These are phyloP conservation scores for Penstemon eatonii DNA, from an alignment of 257 asterid species.

Conservation along the genomic window DNA sequence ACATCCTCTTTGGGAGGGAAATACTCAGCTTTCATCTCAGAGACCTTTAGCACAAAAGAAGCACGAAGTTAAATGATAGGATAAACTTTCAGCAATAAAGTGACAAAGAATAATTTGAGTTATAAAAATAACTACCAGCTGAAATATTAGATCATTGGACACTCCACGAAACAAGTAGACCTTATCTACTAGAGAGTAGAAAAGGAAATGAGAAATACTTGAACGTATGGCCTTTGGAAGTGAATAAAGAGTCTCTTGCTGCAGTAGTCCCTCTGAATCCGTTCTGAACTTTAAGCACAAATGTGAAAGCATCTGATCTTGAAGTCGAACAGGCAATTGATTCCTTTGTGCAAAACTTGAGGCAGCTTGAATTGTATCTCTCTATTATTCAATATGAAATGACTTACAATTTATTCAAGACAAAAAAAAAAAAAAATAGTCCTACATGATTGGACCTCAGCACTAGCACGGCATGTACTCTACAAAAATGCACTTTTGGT, in stretches of 20 bases:
- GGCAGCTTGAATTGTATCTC: slow-evolving; percentile 61
- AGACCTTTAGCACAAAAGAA: slow-evolving; percentile 35
- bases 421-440: too few species aligned
- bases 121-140: slow-evolving; percentile 40
- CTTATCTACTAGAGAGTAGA: slow-evolving; percentile 49
- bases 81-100: slow-evolving; percentile 1
- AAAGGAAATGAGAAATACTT: slow-evolving; percentile 49
- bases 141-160: slow-evolving; percentile 53
- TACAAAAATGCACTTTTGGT: too few species aligned
- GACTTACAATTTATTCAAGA: too few species aligned
- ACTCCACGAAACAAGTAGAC: slow-evolving; percentile 63
- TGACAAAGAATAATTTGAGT: not conserved
- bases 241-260: slow-evolving; percentile 54
- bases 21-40: slow-evolving; percentile 67
- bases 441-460: too few species aligned
- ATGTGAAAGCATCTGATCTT: slow-evolving; percentile 64
- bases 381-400: slow-evolving; percentile 28
- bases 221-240: slow-evolving; percentile 61
- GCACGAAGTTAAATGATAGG: not conserved
- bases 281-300: slow-evolving; percentile 52
- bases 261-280: slow-evolving; percentile 59
- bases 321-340: slow-evolving; percentile 50
- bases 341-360: slow-evolving; percentile 58
- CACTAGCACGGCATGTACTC: too few species aligned
- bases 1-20: slow-evolving; percentile 64